These are phyloP conservation scores for Ceratocystis harringtonii DNA, from an alignment of 2,329 filamentous ascomycete species.

Conservation along the genomic window DNA sequence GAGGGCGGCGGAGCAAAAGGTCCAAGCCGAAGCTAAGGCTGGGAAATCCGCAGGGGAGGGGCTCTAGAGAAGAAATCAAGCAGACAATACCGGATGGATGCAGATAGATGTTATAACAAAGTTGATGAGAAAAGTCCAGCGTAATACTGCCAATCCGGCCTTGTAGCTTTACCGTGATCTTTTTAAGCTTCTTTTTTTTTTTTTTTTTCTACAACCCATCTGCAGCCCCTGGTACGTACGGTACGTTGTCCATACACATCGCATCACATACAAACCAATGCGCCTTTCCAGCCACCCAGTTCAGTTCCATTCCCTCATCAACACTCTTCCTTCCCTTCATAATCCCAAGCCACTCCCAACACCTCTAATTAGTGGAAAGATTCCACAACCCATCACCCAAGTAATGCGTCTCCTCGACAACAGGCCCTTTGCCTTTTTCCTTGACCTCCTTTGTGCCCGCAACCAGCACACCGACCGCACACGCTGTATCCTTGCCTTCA, in stretches of 20 bases:
- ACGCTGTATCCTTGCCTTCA: constrained; percentile 86
- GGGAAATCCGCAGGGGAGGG: background rate
- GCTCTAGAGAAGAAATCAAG: background rate
- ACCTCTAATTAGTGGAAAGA: constrained; percentile 35
- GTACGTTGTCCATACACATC: too few relatives aligned
- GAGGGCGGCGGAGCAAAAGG: background rate
- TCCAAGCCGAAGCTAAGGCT: background rate
- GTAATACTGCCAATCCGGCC: background rate
- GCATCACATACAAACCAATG: background rate
- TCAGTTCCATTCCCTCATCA: background rate
- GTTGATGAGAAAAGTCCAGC: background rate
- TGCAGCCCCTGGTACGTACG: background rate
- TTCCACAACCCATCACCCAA: constrained; percentile 89
- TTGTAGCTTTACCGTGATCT: background rate
- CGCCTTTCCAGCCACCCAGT: background rate
- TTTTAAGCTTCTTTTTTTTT: too few relatives aligned
- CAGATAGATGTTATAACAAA: background rate
- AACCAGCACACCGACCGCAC: constrained; percentile 71
- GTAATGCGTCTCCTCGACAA: constrained; percentile 87
- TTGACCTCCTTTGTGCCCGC: constrained; percentile 84
- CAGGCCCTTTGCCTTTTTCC: constrained; percentile 83
- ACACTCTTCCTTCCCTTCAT: background rate
- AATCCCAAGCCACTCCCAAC: background rate
- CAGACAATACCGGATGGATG: background rate
- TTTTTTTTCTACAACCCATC: background rate